Evolutionary conservation across 306 rosid species (phyloP).

Genomic region (Cucumis hystrix): DNA sequence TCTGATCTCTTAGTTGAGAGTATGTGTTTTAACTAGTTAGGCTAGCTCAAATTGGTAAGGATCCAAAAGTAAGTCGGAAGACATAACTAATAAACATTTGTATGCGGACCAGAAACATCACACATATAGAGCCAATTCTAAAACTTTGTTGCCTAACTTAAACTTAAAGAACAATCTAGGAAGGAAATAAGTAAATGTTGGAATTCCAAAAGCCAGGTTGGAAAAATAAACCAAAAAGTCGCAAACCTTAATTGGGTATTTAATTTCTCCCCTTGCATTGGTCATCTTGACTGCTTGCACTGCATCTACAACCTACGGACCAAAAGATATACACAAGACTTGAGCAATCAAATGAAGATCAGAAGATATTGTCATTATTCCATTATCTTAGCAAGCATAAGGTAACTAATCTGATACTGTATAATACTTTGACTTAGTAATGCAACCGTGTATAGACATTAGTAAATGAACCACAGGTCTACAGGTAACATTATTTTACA

Average conservation of each 20-base stretch:
- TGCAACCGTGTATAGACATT: too few species aligned
- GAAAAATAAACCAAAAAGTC: background rate
- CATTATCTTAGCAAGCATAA: background rate
- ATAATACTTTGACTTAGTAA: too few species aligned
- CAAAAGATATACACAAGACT: background rate
- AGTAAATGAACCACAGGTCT: background rate
- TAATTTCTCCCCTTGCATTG: slow-evolving; percentile 80
- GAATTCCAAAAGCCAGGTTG: background rate
- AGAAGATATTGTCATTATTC: background rate
- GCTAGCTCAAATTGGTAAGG: too few species aligned
- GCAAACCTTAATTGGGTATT: slow-evolving; percentile 91
- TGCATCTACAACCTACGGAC: slow-evolving; percentile 78
- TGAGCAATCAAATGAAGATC: background rate
- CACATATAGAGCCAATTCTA: background rate
- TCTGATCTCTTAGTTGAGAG: too few species aligned
- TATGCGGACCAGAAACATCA: background rate
- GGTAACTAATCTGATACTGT: background rate
- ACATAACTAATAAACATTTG: background rate
- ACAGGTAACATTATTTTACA: background rate
- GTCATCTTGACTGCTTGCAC: slow-evolving; percentile 91
- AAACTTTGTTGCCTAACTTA: background rate
- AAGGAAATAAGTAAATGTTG: background rate
- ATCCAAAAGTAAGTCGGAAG: background rate
- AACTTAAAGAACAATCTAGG: background rate
- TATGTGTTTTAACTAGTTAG: too few species aligned